phyloP scores from a whole-genome alignment of 495 filamentous ascomycete species.

The Hypoxylon intermedium region DNA sequence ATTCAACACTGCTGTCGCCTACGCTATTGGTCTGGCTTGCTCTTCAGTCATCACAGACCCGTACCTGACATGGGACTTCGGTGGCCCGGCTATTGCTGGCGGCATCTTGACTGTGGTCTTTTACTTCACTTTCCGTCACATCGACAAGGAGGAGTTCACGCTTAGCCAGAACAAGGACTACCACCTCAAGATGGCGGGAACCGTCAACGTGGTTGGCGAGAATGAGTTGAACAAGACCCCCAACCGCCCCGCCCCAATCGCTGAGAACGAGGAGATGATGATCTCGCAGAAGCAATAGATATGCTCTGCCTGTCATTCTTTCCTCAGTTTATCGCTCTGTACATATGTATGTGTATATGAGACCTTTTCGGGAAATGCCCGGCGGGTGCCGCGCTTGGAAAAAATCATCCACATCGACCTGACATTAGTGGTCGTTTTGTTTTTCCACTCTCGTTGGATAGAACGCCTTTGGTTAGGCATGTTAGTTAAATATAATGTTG shows the following conservation, averaged over 20 bases:
- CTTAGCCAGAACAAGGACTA: conserved; percentile 50
- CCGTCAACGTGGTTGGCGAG: conserved; percentile 46
- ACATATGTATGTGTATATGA: conserved; percentile 20
- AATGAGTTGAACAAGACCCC: conserved; percentile 49
- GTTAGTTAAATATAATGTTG: conserved; percentile 13
- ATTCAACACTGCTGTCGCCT: conserved; percentile 65
- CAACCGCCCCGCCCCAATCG: conserved; percentile 49
- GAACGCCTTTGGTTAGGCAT: not conserved
- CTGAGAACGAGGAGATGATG: conserved; percentile 54
- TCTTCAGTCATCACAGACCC: conserved; percentile 68
- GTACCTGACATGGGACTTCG: conserved; percentile 64
- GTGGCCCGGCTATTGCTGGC: conserved; percentile 57
- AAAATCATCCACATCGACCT: conserved; percentile 1
- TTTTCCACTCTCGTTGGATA: not conserved
- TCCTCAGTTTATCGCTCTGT: not conserved
- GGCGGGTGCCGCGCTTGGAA: conserved; percentile 15
- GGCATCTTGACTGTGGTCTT: conserved; percentile 54
- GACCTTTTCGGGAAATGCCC: not conserved
- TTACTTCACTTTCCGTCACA: conserved; percentile 60
- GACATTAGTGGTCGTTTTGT: not conserved
- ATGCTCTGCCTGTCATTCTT: not conserved
- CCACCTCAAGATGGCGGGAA: conserved; percentile 45
- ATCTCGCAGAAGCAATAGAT: conserved; percentile 52
- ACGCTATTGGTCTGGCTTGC: conserved; percentile 64
- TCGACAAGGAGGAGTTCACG: conserved; percentile 54